A percentile compares a stretch with the other conserved stretches of the same genome.
Conservation (phyloP, 2,329 filamentous ascomycete genomes). For the Anisogramma anomala region DNA sequence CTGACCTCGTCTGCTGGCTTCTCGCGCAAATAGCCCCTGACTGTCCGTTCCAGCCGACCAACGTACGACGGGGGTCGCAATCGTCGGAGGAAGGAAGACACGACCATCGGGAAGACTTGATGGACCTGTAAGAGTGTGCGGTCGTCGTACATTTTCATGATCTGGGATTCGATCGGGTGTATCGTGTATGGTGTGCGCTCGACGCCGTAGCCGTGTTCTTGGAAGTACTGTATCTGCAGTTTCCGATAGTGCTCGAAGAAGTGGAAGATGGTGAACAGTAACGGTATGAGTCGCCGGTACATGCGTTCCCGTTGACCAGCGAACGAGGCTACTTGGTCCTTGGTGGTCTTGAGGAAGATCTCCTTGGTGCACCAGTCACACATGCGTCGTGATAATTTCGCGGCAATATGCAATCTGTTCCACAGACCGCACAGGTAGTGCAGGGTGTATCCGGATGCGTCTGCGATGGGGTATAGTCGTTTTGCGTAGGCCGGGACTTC, state of each 20-base stretch:
- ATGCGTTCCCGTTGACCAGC: constrained; percentile 51
- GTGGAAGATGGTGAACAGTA: constrained; percentile 55
- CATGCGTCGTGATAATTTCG: constrained; percentile 50
- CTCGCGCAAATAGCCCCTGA: constrained; percentile 53
- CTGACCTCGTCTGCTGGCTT: constrained; percentile 52
- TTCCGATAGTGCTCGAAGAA: constrained; percentile 56
- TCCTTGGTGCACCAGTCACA: constrained; percentile 55
- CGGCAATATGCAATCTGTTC: constrained; percentile 53
- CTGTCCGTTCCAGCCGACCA: constrained; percentile 48
- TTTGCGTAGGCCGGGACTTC: constrained; percentile 50
- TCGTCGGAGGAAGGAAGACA: constrained; percentile 52
- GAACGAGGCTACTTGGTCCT: constrained; percentile 43
- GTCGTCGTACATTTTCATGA: constrained; percentile 56
- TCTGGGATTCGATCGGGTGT: constrained; percentile 50
- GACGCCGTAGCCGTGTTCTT: constrained; percentile 41
- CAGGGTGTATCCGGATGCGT: constrained; percentile 38
- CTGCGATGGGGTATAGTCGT: constrained; percentile 45
- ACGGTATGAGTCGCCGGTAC: constrained; percentile 50
- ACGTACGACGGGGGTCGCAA: constrained; percentile 54
- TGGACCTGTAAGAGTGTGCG: constrained; percentile 51
- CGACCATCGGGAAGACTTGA: constrained; percentile 51
- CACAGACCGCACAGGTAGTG: constrained; percentile 53
- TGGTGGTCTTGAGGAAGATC: constrained; percentile 48
- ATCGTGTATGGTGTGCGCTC: constrained; percentile 42
- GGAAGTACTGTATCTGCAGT: constrained; percentile 45